Conservation (phyloP, 192 early-diverging fungal genomes). For the Coemansia sp. region DNA sequence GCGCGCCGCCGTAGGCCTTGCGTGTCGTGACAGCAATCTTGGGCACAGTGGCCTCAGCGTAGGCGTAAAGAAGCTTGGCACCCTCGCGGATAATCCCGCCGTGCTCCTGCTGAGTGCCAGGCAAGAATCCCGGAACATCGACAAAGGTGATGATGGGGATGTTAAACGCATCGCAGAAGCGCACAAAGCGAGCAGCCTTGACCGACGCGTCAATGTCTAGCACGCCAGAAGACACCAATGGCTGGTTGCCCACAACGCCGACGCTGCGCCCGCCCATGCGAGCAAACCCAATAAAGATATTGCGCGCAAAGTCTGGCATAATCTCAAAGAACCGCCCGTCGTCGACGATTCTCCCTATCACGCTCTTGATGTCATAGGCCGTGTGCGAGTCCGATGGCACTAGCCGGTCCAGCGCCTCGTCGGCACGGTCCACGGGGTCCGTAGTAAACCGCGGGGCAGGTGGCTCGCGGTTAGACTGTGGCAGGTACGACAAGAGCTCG, state of each 20-base stretch:
- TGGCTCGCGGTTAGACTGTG: slow-evolving; percentile 74
- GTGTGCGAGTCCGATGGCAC: slow-evolving; percentile 85
- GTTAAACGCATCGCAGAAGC: slow-evolving; percentile 95
- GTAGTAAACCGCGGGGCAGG: slow-evolving; percentile 60
- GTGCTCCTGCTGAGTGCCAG: slow-evolving; percentile 92
- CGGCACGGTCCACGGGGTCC: slow-evolving; percentile 64
- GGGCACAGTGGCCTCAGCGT: slow-evolving; percentile 94
- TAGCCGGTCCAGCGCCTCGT: slow-evolving; percentile 76
- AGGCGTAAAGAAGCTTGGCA: slow-evolving; percentile 94
- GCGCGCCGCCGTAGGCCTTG: slow-evolving; percentile 97
- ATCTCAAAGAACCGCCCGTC: slow-evolving; percentile 87
- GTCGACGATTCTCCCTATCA: slow-evolving; percentile 77
- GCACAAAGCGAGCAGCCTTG: slow-evolving; percentile 93
- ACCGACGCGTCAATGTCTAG: slow-evolving; percentile 92
- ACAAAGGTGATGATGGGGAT: slow-evolving; percentile 92
- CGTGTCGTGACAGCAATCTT: slow-evolving; percentile 93
- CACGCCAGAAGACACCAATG: slow-evolving; percentile 89
- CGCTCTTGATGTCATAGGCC: slow-evolving; percentile 93
- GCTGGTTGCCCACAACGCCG: slow-evolving; percentile 91
- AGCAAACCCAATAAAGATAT: slow-evolving; percentile 88
- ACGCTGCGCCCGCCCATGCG: slow-evolving; percentile 82
- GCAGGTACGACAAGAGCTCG: slow-evolving; percentile 84
- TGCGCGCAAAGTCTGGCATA: slow-evolving; percentile 84
- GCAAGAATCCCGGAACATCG: slow-evolving; percentile 95
- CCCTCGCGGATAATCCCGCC: slow-evolving; percentile 93